phyloP scores from a whole-genome alignment of 2,329 filamentous ascomycete genomes.

The Ilyonectria robusta region DNA sequence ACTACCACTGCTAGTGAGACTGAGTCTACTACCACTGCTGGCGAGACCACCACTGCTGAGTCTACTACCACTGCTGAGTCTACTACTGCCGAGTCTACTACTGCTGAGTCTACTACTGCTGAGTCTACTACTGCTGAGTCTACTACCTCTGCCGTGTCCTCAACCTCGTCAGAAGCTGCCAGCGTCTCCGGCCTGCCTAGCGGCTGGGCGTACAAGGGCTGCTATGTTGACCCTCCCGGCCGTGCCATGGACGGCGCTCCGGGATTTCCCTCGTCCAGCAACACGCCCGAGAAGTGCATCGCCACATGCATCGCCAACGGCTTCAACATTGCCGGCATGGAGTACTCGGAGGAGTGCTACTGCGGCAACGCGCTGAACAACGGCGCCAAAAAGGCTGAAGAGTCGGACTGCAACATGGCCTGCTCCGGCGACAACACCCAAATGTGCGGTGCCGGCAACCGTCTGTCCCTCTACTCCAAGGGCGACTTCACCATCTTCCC shows the following conservation, averaged over 20 bases:
- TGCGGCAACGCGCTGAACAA: constrained; percentile 68
- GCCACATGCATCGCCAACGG: constrained; percentile 49
- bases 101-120: no score
- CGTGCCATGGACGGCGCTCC: constrained; percentile 39
- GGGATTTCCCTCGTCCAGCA: constrained; percentile 32
- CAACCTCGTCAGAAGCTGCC: constrained; percentile 30
- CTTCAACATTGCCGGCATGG: constrained; percentile 67
- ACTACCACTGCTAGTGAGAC: no score
- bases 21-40: no score
- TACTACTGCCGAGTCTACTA: no score
- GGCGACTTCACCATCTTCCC: constrained; percentile 57
- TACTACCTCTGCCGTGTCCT: background rate
- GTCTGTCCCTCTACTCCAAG: constrained; percentile 65
- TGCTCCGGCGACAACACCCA: constrained; percentile 64
- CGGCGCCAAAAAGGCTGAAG: constrained; percentile 58
- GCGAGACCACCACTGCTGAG: no score
- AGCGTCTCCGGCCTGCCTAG: constrained; percentile 34
- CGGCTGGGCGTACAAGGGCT: constrained; percentile 42
- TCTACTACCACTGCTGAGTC: no score
- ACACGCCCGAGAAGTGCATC: constrained; percentile 42
- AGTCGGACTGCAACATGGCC: constrained; percentile 64
- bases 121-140: no score
- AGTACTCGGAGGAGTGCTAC: constrained; percentile 70
- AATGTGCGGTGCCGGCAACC: constrained; percentile 68
- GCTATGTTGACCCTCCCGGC: constrained; percentile 44